phyloP scores from a whole-genome alignment of 163 green algal species.

The Trebouxia gelatinosa region DNA sequence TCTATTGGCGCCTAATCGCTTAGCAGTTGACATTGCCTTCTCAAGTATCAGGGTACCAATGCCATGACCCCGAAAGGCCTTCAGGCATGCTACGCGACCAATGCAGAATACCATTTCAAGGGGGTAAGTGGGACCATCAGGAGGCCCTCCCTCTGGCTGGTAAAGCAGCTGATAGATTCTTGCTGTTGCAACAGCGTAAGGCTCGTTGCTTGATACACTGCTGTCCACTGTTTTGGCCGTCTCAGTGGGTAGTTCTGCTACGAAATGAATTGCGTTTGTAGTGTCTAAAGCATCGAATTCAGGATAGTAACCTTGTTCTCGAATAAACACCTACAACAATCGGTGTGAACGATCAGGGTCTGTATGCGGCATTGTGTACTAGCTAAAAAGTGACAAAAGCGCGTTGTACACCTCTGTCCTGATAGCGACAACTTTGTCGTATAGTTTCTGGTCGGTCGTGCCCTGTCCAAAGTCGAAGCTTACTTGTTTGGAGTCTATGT shows the following conservation, averaged over 20 bases:
- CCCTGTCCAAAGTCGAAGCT: conserved; percentile 3
- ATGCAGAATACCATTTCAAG: conserved; percentile 11
- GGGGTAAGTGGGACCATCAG: not conserved
- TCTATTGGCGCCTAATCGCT: conserved; percentile 1
- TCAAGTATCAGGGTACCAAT: not conserved
- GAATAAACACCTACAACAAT: conserved; percentile 1
- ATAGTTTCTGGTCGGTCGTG: not conserved
- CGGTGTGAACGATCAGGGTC: not conserved
- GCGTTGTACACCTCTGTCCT: conserved; percentile 1
- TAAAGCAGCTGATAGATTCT: conserved; percentile 15
- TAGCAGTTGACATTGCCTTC: not conserved
- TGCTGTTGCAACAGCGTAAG: not conserved
- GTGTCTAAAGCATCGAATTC: conserved; percentile 10
- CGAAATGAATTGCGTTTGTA: conserved; percentile 1
- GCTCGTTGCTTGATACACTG: not conserved
- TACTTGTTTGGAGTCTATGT: not conserved
- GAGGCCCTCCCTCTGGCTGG: not conserved
- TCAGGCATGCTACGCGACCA: not conserved
- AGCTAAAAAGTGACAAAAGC: not conserved
- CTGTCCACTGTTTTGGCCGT: not conserved
- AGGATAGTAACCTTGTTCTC: not conserved
- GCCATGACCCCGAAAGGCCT: conserved; percentile 6
- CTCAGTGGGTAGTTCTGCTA: not conserved
- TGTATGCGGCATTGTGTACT: not conserved
- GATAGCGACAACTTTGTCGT: not conserved